Conservation (phyloP, 306 rosid species). For the Quercus suber region DNA sequence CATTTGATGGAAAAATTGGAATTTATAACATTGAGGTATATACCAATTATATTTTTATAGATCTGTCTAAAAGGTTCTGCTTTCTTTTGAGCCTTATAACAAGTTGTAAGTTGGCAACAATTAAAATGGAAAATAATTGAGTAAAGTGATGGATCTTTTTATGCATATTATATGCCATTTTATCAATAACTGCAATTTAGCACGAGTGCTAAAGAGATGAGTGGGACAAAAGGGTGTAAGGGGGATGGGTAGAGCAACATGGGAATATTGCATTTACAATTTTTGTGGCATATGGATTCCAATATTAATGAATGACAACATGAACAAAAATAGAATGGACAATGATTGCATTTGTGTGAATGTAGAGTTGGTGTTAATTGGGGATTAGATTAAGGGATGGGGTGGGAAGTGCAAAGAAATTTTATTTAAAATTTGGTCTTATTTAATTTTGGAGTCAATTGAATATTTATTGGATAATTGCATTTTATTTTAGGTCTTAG, state of each 20-base stretch:
- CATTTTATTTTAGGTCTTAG: no score
- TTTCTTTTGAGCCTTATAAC: not conserved
- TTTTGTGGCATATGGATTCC: no score
- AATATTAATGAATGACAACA: no score
- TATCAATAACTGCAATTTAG: not conserved
- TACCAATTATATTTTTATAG: not conserved
- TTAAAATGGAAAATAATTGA: not conserved
- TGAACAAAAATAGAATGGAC: no score
- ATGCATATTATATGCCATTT: not conserved
- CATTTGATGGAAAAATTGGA: constrained; percentile 97
- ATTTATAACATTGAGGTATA: constrained; percentile 88
- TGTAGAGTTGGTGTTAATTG: not conserved
- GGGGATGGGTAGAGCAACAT: no score
- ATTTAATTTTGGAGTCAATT: no score
- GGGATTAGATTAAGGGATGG: not conserved
- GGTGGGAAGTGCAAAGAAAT: no score
- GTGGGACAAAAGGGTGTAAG: no score
- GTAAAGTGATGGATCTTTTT: not conserved
- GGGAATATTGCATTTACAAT: no score
- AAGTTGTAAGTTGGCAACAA: not conserved
- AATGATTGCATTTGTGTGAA: not conserved
- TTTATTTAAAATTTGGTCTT: no score
- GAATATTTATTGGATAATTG: no score
- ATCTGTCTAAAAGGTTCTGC: not conserved
- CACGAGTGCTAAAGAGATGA: no score